Conservation (phyloP, 2,329 filamentous ascomycete species). For the Ceratocystis cubensis region DNA sequence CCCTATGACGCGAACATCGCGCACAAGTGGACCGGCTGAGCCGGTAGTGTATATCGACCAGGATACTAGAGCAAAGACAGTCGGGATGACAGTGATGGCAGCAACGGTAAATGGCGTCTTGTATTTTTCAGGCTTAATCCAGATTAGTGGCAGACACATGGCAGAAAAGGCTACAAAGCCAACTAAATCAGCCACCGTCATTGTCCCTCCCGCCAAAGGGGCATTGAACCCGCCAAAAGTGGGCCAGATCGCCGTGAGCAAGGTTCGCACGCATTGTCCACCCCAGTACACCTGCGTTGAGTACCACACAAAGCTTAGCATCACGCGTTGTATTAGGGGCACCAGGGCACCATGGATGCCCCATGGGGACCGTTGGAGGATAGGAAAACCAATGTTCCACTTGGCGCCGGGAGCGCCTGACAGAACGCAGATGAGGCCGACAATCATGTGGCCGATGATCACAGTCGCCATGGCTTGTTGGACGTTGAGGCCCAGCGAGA, state of each 20-base stretch:
- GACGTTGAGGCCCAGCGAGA: slow-evolving; percentile 34
- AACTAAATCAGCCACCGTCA: slow-evolving; percentile 32
- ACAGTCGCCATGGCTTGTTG: slow-evolving; percentile 34
- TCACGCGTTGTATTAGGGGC: slow-evolving; percentile 33
- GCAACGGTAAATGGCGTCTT: slow-evolving; percentile 35
- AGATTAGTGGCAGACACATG: slow-evolving; percentile 36
- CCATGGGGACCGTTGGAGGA: slow-evolving; percentile 31
- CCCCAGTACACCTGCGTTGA: slow-evolving; percentile 31
- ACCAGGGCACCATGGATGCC: slow-evolving; percentile 32
- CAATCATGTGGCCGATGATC: slow-evolving; percentile 34
- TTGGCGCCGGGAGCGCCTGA: slow-evolving; percentile 33
- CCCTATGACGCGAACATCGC: slow-evolving; percentile 23
- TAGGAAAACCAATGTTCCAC: slow-evolving; percentile 32
- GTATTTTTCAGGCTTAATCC: slow-evolving; percentile 37
- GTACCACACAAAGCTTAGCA: slow-evolving; percentile 41
- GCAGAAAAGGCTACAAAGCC: slow-evolving; percentile 30
- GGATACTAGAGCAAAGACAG: slow-evolving; percentile 33
- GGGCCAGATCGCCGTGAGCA: slow-evolving; percentile 35
- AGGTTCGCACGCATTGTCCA: slow-evolving; percentile 28
- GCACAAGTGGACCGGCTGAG: slow-evolving; percentile 33
- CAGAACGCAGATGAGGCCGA: slow-evolving; percentile 33
- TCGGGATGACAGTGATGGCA: slow-evolving; percentile 32
- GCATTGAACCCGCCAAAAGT: slow-evolving; percentile 35
- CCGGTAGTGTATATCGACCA: slow-evolving; percentile 35
- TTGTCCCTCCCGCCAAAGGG: slow-evolving; percentile 26